Conservation (phyloP, 345 rosid species). For the Odontarrhena argentea region DNA sequence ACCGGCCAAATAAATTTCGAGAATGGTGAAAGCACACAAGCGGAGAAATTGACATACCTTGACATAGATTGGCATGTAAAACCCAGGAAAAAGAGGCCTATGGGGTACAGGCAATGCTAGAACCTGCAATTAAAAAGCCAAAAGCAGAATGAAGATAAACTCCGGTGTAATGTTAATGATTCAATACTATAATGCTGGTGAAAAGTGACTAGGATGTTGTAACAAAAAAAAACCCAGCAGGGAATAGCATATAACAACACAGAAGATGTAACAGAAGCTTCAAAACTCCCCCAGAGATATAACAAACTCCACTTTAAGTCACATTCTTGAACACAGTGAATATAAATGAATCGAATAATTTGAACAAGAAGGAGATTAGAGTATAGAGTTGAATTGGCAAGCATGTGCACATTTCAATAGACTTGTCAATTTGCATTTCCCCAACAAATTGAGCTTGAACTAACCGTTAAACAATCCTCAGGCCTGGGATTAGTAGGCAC, state of each 20-base stretch:
- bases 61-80: slow-evolving; percentile 95
- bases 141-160: slow-evolving; percentile 11
- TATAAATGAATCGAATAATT: background rate
- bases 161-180: background rate
- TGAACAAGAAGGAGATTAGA: background rate
- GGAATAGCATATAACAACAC: slow-evolving; percentile 5
- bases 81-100: slow-evolving; percentile 95
- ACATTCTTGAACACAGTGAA: slow-evolving; percentile 8
- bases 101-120: slow-evolving; percentile 89
- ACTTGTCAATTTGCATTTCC: background rate
- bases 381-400: background rate
- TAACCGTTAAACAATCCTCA: slow-evolving; percentile 88
- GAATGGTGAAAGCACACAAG: background rate
- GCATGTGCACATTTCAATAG: slow-evolving; percentile 5
- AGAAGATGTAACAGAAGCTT: background rate
- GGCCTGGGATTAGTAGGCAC: slow-evolving; percentile 76
- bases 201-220: background rate
- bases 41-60: slow-evolving; percentile 58
- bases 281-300: background rate
- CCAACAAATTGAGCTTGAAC: slow-evolving; percentile 24
- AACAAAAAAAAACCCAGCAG: background rate
- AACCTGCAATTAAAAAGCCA: slow-evolving; percentile 58
- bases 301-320: slow-evolving; percentile 1
- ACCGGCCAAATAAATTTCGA: background rate
- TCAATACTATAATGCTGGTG: background rate